A percentile compares a stretch with the other conserved stretches of the same genome.
Evolutionary conservation across 2,329 filamentous ascomycete genomes (phyloP).

Genomic region (Fusarium mundagurra): DNA sequence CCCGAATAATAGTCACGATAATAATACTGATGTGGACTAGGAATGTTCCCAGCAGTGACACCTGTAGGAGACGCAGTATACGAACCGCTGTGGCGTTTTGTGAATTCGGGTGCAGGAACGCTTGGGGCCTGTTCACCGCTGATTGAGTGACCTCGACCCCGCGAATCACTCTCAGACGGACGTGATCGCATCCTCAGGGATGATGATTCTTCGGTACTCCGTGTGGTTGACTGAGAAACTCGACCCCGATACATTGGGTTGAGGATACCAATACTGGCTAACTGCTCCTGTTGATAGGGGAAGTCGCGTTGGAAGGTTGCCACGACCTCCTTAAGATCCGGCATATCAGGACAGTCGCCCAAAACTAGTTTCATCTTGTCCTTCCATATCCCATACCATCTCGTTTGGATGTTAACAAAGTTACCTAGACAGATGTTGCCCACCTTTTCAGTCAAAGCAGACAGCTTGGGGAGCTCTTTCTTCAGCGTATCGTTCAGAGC

Average conservation of each 20-base stretch:
- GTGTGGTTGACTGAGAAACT: slow-evolving; percentile 67
- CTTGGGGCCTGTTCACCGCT: slow-evolving; percentile 71
- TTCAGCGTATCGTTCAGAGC: slow-evolving; percentile 94
- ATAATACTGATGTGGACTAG: slow-evolving; percentile 65
- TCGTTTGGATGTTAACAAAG: slow-evolving; percentile 83
- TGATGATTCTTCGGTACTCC: slow-evolving; percentile 60
- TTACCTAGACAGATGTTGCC: slow-evolving; percentile 85
- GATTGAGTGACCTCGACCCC: slow-evolving; percentile 68
- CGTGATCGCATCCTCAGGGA: slow-evolving; percentile 60
- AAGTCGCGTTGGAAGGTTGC: slow-evolving; percentile 83
- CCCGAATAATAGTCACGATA: slow-evolving; percentile 58
- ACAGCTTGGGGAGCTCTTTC: slow-evolving; percentile 88
- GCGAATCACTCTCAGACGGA: slow-evolving; percentile 59
- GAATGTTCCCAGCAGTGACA: slow-evolving; percentile 44
- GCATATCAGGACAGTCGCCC: slow-evolving; percentile 68
- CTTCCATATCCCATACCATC: slow-evolving; percentile 86
- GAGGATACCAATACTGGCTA: slow-evolving; percentile 78
- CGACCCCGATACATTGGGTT: slow-evolving; percentile 75
- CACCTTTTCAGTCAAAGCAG: slow-evolving; percentile 80
- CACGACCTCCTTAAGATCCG: slow-evolving; percentile 77
- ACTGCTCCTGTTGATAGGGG: slow-evolving; percentile 76
- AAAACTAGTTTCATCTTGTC: slow-evolving; percentile 83
- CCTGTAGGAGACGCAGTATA: slow-evolving; percentile 69
- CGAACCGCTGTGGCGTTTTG: slow-evolving; percentile 71
- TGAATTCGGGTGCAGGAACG: slow-evolving; percentile 73